Evolutionary conservation across 495 filamentous ascomycete genomes (phyloP).

Genomic region (Talaromyces proteolyticus): DNA sequence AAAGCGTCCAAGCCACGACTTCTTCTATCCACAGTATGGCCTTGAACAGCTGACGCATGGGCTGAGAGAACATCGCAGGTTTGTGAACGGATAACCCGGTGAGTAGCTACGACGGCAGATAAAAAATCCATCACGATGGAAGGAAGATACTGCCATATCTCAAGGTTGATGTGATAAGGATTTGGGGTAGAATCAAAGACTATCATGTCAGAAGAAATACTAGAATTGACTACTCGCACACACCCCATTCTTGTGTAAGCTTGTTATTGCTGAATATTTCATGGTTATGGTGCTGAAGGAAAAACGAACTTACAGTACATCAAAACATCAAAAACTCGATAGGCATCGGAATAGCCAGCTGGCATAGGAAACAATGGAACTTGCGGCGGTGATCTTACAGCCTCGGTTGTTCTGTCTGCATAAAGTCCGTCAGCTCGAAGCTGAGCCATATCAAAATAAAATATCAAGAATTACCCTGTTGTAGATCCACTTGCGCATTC

Average conservation of each 20-base stretch:
- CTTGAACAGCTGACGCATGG: neutral
- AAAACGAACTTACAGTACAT: neutral
- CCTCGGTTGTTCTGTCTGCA: neutral
- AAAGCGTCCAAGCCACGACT: neutral
- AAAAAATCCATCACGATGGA: neutral
- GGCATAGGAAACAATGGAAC: neutral
- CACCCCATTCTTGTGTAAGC: neutral
- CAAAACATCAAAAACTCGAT: neutral
- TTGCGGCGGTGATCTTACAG: too few relatives aligned
- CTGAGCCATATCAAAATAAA: neutral
- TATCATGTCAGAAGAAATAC: neutral
- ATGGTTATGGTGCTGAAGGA: neutral
- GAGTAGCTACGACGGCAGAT: neutral
- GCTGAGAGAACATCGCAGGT: neutral
- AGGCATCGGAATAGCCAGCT: neutral
- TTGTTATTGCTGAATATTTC: neutral
- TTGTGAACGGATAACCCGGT: neutral
- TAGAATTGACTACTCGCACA: neutral
- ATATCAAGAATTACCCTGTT: neutral
- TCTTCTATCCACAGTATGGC: too few relatives aligned
- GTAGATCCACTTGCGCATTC: neutral
- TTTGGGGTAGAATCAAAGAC: neutral
- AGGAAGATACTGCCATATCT: neutral
- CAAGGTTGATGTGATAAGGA: neutral
- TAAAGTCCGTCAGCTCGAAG: neutral